These are phyloP conservation scores for Pseudopyricularia cyperi DNA, from an alignment of 2,329 filamentous ascomycete species.

Conservation along the genomic window DNA sequence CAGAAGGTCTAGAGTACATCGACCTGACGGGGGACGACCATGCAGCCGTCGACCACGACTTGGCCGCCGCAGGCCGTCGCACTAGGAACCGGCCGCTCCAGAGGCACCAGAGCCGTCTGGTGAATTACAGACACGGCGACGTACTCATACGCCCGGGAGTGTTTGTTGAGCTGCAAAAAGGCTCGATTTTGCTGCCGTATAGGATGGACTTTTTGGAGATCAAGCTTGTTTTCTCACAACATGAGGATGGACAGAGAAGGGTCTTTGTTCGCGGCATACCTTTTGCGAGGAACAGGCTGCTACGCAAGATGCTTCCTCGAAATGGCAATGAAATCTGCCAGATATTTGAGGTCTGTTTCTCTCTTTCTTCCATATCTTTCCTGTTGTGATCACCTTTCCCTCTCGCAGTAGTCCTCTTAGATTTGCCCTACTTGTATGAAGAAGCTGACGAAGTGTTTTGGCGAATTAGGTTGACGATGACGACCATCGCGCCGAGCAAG, in stretches of 20 bases:
- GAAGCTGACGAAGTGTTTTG: no score
- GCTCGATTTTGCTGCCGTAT: slow-evolving; percentile 8
- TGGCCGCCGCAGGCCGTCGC: background rate
- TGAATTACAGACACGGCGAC: background rate
- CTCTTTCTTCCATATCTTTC: background rate
- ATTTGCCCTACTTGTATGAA: slow-evolving; percentile 21
- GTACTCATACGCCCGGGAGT: slow-evolving; percentile 18
- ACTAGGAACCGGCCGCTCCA: background rate
- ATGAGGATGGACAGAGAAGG: slow-evolving; percentile 13
- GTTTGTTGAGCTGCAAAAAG: slow-evolving; percentile 12
- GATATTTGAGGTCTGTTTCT: slow-evolving; percentile 23
- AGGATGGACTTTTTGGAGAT: slow-evolving; percentile 25
- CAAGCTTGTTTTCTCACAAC: slow-evolving; percentile 16
- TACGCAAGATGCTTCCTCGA: slow-evolving; percentile 22
- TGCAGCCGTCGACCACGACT: background rate
- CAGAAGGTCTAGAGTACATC: background rate
- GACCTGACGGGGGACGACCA: background rate
- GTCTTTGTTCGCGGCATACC: slow-evolving; percentile 25
- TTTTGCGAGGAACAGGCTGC: slow-evolving; percentile 19
- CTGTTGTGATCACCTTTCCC: slow-evolving; percentile 22
- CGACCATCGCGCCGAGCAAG: slow-evolving; percentile 15
- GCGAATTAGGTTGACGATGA: slow-evolving; percentile 21
- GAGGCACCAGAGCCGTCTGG: background rate
- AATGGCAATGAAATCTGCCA: slow-evolving; percentile 29
- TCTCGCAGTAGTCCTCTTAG: slow-evolving; percentile 21